A percentile compares a stretch with the other conserved stretches of the same genome.
Evolutionary conservation across 352 stramenopile genomes (phyloP).

Genomic region (Pythium guiyangense): DNA sequence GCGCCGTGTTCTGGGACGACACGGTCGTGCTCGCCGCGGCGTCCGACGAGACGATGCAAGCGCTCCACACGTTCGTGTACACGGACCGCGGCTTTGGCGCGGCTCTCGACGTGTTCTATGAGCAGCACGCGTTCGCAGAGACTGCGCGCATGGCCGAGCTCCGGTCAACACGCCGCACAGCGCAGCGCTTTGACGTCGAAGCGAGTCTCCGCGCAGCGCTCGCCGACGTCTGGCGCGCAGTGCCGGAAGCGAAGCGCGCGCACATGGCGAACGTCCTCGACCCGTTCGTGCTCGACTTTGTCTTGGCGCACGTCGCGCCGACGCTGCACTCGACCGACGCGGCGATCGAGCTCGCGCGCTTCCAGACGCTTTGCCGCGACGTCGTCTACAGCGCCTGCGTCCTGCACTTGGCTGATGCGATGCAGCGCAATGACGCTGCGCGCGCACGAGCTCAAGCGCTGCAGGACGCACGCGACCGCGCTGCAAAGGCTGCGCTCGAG

Average conservation of each 20-base stretch:
- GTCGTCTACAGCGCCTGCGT: slow-evolving; percentile 54
- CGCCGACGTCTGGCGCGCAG: slow-evolving; percentile 47
- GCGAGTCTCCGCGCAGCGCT: slow-evolving; percentile 39
- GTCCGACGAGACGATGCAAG: slow-evolving; percentile 45
- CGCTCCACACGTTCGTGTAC: slow-evolving; percentile 38
- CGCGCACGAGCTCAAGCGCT: slow-evolving; percentile 4
- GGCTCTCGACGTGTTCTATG: slow-evolving; percentile 63
- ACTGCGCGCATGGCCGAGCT: slow-evolving; percentile 69
- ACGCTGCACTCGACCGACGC: slow-evolving; percentile 17
- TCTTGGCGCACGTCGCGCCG: slow-evolving; percentile 38
- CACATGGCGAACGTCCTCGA: slow-evolving; percentile 54
- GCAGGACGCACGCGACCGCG: slow-evolving; percentile 16
- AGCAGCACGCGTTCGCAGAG: slow-evolving; percentile 75
- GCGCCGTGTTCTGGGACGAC: slow-evolving; percentile 68
- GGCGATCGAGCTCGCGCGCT: slow-evolving; percentile 59
- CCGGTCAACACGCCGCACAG: slow-evolving; percentile 23
- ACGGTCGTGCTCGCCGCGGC: slow-evolving; percentile 44
- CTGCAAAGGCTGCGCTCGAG: slow-evolving; percentile 4
- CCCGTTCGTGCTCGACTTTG: slow-evolving; percentile 58
- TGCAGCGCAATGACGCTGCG: slow-evolving; percentile 41
- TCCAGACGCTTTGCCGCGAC: slow-evolving; percentile 48
- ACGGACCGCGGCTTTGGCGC: slow-evolving; percentile 35
- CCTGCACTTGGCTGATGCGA: slow-evolving; percentile 37
- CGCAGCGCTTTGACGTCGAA: slow-evolving; percentile 36
- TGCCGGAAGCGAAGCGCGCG: slow-evolving; percentile 44